Evolutionary conservation across 225 moss, liverwort and hornwort genomes (phyloP), one percentile per base, ranked within the genome.

Genomic region (Neckera pumila): DNA sequence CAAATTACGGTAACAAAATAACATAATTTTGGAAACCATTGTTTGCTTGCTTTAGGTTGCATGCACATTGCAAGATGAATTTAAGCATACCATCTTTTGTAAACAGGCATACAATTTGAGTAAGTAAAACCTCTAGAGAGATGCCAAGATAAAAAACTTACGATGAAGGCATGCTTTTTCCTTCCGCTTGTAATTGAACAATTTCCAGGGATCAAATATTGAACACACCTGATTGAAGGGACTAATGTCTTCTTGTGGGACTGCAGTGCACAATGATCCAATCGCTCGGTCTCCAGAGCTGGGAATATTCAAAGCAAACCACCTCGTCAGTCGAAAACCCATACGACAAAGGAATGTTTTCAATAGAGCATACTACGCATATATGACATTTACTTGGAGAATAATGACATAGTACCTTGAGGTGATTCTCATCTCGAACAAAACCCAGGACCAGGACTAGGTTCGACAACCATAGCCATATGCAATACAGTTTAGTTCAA

Each of bases 201-300:
- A 84, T 26, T 49, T 84, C 8, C 43, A 76, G 10, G 47, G 60
- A 86, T 49, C 76, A 75, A 63, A 72, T 58, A 85, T 19, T 75
- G 54, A 88, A 87, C 91, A 82, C 58, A 93, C 93, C 91, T 87
- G 75, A 87, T 59, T 40, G 88, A 85, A 85, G 92, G 88, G 42
- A 88, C 64, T 51, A 76, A 31, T 49, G 92, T 88, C 80, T 92
- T 92, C 61, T 95, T 89, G 57, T 91, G 95, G 84, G 92, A 93
- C 43, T 87, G 92, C 40, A 93, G 61, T 17, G 92, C 83, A 88
- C 88, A 93, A 79, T 94, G 94, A 80, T 97, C 94, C 76, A 95
- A 89, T 77, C 91, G 95, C 82, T 97, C 96, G 59, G 87, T 75
- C 87, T 95, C 95, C 83, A 97, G 84, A 86, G 94, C 97, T 97